Evolutionary conservation across 306 rosid genomes (phyloP), one percentile per base, ranked within the genome.

Genomic region (Citrullus amarus): DNA sequence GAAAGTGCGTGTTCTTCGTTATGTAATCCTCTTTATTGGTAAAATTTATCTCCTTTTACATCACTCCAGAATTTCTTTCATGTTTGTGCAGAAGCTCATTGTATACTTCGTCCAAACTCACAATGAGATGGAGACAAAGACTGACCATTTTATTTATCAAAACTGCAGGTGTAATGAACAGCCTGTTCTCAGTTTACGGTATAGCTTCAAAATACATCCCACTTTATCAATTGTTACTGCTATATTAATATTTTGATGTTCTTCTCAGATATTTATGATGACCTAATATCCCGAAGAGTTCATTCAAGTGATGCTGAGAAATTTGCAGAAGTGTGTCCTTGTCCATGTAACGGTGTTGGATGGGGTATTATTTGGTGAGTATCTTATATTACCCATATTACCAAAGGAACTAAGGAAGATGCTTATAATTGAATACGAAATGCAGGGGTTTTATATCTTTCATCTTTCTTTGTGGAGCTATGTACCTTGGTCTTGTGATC

Each of bases 291-390:
- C 79, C 87, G 96, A 85, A 89, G 98, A 81, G 98, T 92, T 55
- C 44, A 92, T 84, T 89, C 98, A 25, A 94, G 98, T 75, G 98
- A 94, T 82, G 98, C 97, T 55, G 98, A 94, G 81, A 94, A 94
- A 81, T 94, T 94, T 79, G 98, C 97, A 6, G 98, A 92, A 86
- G 85, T 92, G 84, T 94, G 98, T 25, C 97, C 97, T 25, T 94
- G 98, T 79, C 93, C 92, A 9, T 94, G 98, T 80, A 94, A 82
- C 83, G 97, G 98, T 44, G 75, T 91, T 28, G 97, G 87, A 76
- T 94, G 98, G 97, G 98, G 98, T 30, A 88, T 94, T 80, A 84
- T 94, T 83, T 92, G 98, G 98, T 94, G 80, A 88, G 96, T 67
- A 80, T 80, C 79, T 1, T 44, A 41, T n/a, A 41, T 78, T 75